Evolutionary conservation across 2,329 filamentous ascomycete species (phyloP).

Genomic region (Colletotrichum lindemuthianum): DNA sequence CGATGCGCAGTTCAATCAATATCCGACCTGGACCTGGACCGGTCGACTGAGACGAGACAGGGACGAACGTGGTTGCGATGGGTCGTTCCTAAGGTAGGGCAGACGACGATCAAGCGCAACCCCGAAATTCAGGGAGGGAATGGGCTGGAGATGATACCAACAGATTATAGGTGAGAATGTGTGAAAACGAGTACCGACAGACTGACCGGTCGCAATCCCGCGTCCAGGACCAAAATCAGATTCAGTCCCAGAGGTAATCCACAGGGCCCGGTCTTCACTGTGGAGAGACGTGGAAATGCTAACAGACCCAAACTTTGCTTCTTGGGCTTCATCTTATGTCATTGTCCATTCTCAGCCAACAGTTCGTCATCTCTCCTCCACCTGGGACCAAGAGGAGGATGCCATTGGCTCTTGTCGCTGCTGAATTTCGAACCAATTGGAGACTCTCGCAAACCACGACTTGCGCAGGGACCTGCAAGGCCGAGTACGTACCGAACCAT

Average conservation of each 20-base stretch:
- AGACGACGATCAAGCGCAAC: neutral
- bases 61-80: slow-evolving; percentile 23
- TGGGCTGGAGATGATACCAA: too few species aligned
- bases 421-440: slow-evolving; percentile 27
- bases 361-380: slow-evolving; percentile 37
- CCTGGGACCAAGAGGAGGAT: slow-evolving; percentile 26
- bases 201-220: too few species aligned
- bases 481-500: slow-evolving; percentile 25
- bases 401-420: slow-evolving; percentile 24
- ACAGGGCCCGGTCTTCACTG: neutral
- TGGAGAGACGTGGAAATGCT: neutral
- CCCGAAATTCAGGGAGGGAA: too few species aligned
- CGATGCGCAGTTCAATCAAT: too few species aligned
- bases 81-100: slow-evolving; percentile 16
- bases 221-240: too few species aligned
- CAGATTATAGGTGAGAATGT: neutral
- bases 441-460: slow-evolving; percentile 6
- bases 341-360: slow-evolving; percentile 34
- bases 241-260: neutral
- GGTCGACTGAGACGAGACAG: slow-evolving; percentile 15
- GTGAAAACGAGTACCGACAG: too few species aligned
- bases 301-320: slow-evolving; percentile 18
- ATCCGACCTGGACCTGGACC: slow-evolving; percentile 2
- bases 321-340: slow-evolving; percentile 29
- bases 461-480: slow-evolving; percentile 11